Conservation (phyloP, 768 basidiomycete genomes). For the Clathrus columnatus region DNA sequence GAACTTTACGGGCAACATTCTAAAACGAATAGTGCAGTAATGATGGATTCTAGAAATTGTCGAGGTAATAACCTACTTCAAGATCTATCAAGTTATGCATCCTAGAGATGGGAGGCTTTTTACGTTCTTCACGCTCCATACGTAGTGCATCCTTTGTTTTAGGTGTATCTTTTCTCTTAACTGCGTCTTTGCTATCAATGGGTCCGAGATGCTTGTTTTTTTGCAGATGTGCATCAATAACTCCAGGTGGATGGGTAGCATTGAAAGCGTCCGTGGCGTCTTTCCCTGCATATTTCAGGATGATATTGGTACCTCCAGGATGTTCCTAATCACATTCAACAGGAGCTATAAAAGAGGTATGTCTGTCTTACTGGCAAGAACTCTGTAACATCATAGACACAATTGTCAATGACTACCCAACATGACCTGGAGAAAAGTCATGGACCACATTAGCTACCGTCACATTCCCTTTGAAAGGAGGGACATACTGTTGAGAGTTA, state of each 20-base stretch:
- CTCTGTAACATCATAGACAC: slow-evolving; percentile 82
- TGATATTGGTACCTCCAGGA: slow-evolving; percentile 75
- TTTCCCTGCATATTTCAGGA: slow-evolving; percentile 74
- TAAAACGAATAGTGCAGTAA: slow-evolving; percentile 20
- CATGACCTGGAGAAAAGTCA: slow-evolving; percentile 29
- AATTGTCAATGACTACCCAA: slow-evolving; percentile 75
- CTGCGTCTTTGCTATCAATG: slow-evolving; percentile 40
- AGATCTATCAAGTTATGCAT: slow-evolving; percentile 76
- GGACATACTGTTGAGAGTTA: neutral
- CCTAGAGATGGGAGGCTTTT: slow-evolving; percentile 55
- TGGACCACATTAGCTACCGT: no score
- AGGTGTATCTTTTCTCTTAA: slow-evolving; percentile 26
- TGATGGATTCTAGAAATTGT: neutral
- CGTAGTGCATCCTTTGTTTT: slow-evolving; percentile 66
- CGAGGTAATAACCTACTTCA: slow-evolving; percentile 43
- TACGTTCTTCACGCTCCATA: slow-evolving; percentile 49
- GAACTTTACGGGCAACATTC: slow-evolving; percentile 62
- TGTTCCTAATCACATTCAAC: slow-evolving; percentile 41
- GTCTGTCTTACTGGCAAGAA: slow-evolving; percentile 53
- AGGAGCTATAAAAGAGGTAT: neutral
- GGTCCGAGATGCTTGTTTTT: slow-evolving; percentile 64
- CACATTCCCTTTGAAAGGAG: neutral
- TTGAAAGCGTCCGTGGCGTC: slow-evolving; percentile 75
- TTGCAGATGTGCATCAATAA: slow-evolving; percentile 63
- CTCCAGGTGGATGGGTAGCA: slow-evolving; percentile 80